Percentiles rank a stretch among this genome's conserved stretches.
Conservation (phyloP, 768 basidiomycete species). For the Calvatia gigantea region DNA sequence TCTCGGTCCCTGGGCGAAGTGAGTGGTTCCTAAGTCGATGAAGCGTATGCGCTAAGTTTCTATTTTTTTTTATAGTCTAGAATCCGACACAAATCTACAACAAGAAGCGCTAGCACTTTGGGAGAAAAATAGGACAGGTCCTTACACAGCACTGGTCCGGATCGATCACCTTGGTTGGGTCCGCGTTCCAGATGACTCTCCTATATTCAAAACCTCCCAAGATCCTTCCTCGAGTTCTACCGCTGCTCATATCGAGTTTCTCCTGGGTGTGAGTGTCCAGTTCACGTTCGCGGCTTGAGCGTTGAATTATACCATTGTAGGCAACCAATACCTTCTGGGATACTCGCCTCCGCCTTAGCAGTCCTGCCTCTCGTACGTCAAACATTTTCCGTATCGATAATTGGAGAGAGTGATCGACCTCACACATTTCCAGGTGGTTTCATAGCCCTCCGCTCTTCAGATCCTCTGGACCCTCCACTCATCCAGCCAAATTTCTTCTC, state of each 20-base stretch:
- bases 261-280: not conserved
- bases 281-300: not conserved
- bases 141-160: not conserved
- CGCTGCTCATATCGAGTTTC: slow-evolving; percentile 9
- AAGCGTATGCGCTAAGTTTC: not conserved
- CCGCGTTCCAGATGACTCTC: slow-evolving; percentile 1
- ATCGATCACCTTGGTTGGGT: slow-evolving; percentile 5
- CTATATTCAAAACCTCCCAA: not conserved
- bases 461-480: slow-evolving; percentile 38
- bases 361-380: slow-evolving; percentile 26
- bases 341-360: slow-evolving; percentile 18
- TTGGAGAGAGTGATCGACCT: too few relatives aligned
- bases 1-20: slow-evolving; percentile 9
- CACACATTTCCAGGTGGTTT: slow-evolving; percentile 11
- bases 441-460: slow-evolving; percentile 30
- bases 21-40: not conserved
- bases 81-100: not conserved
- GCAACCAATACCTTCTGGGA: slow-evolving; percentile 17
- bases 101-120: slow-evolving; percentile 11
- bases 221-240: slow-evolving; percentile 15
- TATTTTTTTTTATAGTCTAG: not conserved
- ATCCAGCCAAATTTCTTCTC: slow-evolving; percentile 37
- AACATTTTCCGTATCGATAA: not conserved
- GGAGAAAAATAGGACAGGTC: slow-evolving; percentile 14
- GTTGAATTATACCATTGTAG: not conserved